Base-by-base conservation (phyloP, 1,284 basidiomycete genomes). In the Trichosporon asahii region DNA sequence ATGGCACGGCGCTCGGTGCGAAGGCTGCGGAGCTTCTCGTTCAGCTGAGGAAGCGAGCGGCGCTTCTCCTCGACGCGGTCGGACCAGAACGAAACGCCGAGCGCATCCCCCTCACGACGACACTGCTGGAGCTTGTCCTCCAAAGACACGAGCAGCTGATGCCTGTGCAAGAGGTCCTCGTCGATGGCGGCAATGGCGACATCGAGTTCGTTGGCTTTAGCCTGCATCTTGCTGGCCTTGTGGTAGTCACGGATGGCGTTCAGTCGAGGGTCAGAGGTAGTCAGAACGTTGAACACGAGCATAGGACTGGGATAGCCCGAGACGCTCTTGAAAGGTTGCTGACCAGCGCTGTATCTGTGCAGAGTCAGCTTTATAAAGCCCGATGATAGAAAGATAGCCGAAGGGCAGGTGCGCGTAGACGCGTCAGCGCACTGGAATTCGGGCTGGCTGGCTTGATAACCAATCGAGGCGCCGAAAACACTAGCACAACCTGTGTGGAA, bases 251-350 rank as follows among this genome's bases (percentile, higher is more conserved):
- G 81, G 21, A 81, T 81, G 15, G 68, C 65, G 57, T 75, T 72
- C 63, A 84, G 78, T 25, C 81, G 74, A 11, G 80, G 73, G 73
- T 84, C 83, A 18, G 81, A 82, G 3, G 78, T 72, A 23, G 82
- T 76, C 21, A 83, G 76, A 25, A 83, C 78, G 64, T 81, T 82
- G 72, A 84, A 81, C 46, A 77, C 76, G 40, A 84, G 72, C 8
- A 77, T 78, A 3, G 82, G 83, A 33, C 76, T 72, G 18, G 77
- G 77, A 46, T 81, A 75, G n/a, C 68, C 68, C 15, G 66, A 65
- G 63, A 67, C 66, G 55, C 72, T 72, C n/a, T 66, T 70, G 75
- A 82, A 80, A 23, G 79, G 75, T 23, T 75, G 33, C 67, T 83
- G 80, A 9, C 78, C 83, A 4, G 74, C 61, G 70, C 80, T 76